These are phyloP conservation scores for Nymphaea thermarum DNA, from an alignment of 164 flowering plant species.

Conservation along the genomic window DNA sequence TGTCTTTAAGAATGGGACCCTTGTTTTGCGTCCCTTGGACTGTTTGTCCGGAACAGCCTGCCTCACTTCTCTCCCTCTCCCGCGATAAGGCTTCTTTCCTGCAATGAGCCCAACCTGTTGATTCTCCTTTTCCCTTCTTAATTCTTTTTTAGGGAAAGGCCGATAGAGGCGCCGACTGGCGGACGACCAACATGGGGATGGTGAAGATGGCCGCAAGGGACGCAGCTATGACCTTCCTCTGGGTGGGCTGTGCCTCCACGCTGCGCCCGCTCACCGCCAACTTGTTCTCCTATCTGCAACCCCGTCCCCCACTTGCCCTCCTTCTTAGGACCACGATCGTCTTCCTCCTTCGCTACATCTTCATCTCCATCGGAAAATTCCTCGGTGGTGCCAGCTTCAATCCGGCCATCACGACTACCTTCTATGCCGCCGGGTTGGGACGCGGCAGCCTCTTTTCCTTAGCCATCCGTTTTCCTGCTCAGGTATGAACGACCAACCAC, in stretches of 20 bases:
- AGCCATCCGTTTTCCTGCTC: conserved; percentile 77
- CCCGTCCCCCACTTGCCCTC: conserved; percentile 17
- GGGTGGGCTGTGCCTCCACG: conserved; percentile 50
- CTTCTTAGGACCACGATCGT: conserved; percentile 29
- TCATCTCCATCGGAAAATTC: conserved; percentile 29
- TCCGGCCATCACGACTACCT: conserved; percentile 55
- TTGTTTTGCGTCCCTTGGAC: no score
- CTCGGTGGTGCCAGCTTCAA: conserved; percentile 80
- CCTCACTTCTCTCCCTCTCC: no score
- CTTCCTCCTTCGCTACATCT: conserved; percentile 30
- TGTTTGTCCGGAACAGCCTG: no score
- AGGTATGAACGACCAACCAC: conserved; percentile 23
- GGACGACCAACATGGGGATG: conserved; percentile 3
- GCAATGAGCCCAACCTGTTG: no score
- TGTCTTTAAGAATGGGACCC: no score
- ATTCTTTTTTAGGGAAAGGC: neutral
- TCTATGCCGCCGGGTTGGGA: conserved; percentile 66
- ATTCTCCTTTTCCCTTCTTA: no score
- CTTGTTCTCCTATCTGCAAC: conserved; percentile 22
- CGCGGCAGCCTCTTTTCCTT: conserved; percentile 45
- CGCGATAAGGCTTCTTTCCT: no score
- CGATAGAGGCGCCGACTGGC: neutral
- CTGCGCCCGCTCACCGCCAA: conserved; percentile 31
- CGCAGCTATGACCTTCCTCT: conserved; percentile 41
- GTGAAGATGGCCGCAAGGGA: conserved; percentile 44